Base-by-base conservation (phyloP, 192 early-diverging fungal species). In the Coemansia sp. region DNA sequence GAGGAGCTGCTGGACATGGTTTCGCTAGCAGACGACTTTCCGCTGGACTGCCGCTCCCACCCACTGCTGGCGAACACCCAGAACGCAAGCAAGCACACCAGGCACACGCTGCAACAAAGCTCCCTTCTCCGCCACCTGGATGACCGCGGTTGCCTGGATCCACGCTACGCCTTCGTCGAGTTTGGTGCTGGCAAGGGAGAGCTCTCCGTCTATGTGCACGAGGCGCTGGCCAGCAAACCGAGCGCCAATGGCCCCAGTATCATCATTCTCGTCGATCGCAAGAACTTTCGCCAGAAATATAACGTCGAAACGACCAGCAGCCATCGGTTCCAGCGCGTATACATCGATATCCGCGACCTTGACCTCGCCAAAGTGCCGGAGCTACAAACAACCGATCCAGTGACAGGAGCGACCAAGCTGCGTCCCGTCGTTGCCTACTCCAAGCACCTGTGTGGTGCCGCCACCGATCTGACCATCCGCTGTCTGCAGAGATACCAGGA, bases 381-480 rank as follows among this genome's bases (percentile, higher is more conserved):
- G n/a, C 54, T 73, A 34, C 70, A 65, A 9, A 23, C 36, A 45
- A 9, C 49, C 10, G 71, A 66, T 43, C 58, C 66, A 0, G 20
- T 19, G 14, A 59, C 75, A 14, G 62, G 67, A 3, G 38, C 42
- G 15, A 8, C 32, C 4, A 33, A 9, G 2, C 48, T 70, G 53
- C 64, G 67, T 13, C 86, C 82, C 9, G 74, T 92, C n/a, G 86
- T 93, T 5, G 89, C 85, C 3, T 77, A 88, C 48, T 94, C 93
- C 11, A 96, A 96, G 67, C 95, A 96, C 73, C 83, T 96, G 52
- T 96, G 95, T 78, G 95, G 95, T 32, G 84, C 86, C 13, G 95
- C 93, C 7, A 94, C 95, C 0, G 95, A 96, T 73, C 76, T 95
- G 33, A 90, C 92, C 0, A 75, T 96, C 23, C 87, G 85, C 59